Evolutionary conservation across 2,329 filamentous ascomycete species (phyloP), one percentile per base, ranked within the genome.

Genomic region (Curvularia eragrostidis): DNA sequence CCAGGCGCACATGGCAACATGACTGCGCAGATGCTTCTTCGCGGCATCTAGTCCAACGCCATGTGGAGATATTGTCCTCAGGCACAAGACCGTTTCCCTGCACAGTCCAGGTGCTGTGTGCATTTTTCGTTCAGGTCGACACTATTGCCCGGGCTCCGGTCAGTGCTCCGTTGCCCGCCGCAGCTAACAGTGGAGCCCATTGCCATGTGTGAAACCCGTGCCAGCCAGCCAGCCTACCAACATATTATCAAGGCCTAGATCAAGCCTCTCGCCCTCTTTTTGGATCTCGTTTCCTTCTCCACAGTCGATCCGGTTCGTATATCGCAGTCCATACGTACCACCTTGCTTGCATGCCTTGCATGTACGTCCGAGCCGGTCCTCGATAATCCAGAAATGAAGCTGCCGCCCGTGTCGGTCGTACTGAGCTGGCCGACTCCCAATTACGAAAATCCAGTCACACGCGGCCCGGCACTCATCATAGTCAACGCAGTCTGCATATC

Each of bases 391-490:
- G 54, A 28, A 28, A 74, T 75, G 70, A 66, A 68, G 50, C 39
- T 67, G 28, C 68, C 74, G 23, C 74, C 74, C 5, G 48, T 63
- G 7, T 64, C 70, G n/a, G 54, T 78, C 3, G 32, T 73, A 13
- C 47, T 73, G 24, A 64, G 66, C 34, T 81, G 75, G 73, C 79
- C 79, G 2, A 65, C 54, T 2, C 77, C 79, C 0, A 77, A 81
- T 60, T 80, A 80, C 50, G 64, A 59, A 5, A 54, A 80, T 36
- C 79, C 79, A 0, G 61, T 61, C 1, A 80, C 75, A 2, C 70
- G 77, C 52, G 78, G 80, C 26, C 59, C 74, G 50, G 74, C 75
- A 2, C 68, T 81, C 3, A 48, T 81, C 26, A 69, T 80, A 8
- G 62, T 78, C 39, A 77, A 80, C 64, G 59, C 71, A 32, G 62